Base-by-base conservation (phyloP, 2,329 filamentous ascomycete species). In the Fusarium fracticaudum region DNA sequence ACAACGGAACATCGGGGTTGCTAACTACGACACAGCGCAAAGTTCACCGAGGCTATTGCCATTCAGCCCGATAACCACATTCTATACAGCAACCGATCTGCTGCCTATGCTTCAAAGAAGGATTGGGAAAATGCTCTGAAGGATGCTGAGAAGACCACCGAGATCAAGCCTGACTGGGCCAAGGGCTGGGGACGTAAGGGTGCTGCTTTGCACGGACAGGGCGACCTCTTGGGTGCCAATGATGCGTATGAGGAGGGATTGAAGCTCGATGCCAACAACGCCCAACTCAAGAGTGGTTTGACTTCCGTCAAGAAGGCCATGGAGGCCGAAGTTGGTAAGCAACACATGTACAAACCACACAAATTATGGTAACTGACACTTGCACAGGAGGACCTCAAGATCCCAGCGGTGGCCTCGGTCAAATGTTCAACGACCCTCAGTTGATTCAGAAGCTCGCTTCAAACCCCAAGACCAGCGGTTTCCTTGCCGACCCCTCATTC, bases 161-260 rank as follows among this genome's bases (percentile, higher is more conserved):
- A 97, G 84, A 87, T 99, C 83, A 98, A 99, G 88, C 93, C 96
- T 18, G 96, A 98, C 87, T 99, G 96, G 96, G 91, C 94, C 69
- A 98, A 98, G 86, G 96, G 96, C 76, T 98, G 94, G 93, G 92
- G 93, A 67, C 92, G 96, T 70, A 98, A 98, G 84, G 96, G 96
- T 76, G 92, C 95, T 73, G 96, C 96, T 64, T 88, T 95, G 40
- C 96, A 98, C 83, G 96, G 96, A 51, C 87, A 92, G 69, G 94
- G 95, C 59, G 94, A 99, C 81, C 88, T 98, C 29, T 87, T 96
- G 57, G 93, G 91, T 54, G 95, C 96, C 40, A 90, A 92, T 73
- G 95, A 98, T 79, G 95, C 97, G 29, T 99, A 97, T 83, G 93
- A 98, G 80, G 90, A 97, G 82, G 96, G 96, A n/a, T 87, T 98